Evolutionary conservation across 352 stramenopile species (phyloP), one percentile per base, ranked within the genome.

Genomic region (Phytophthora boehmeriae): DNA sequence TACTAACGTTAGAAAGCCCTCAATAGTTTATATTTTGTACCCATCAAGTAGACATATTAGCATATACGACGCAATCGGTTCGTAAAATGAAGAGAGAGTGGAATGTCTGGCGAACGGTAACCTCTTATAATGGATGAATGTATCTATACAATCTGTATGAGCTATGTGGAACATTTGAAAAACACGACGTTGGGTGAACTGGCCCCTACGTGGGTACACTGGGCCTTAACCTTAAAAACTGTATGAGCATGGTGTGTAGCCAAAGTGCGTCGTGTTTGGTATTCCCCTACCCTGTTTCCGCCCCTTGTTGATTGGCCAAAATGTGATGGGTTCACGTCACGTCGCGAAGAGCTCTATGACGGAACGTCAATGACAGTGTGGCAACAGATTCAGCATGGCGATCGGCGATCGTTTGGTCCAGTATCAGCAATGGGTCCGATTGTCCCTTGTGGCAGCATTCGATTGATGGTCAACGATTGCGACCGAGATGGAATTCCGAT

Each of bases 61-160:
- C 3, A 8, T 8, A 30, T 30, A 30, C 25, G 25, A 30, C 25
- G 6, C 25, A 30, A n/a, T 30, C 25, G 6, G 3, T 6, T 30
- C 25, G 6, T 30, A 30, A 8, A 8, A 8, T 8, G 6, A 30
- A 30, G 25, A 30, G 25, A 30, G 6, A 30, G 25, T 30, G 25
- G 25, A 30, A 30, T 6, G 6, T 30, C 25, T 30, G 25, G 25
- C 25, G 25, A 8, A 3, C 3, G 3, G 6, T 8, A 30, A 30
- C 25, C 25, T 30, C 25, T 30, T 30, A 8, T 8, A 30, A 8
- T 30, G 6, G 6, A 30, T 30, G 54, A 11, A 13, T 71, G 66
- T 75, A 75, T 62, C 66, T 61, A 75, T 71, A 65, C 41, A 61
- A 34, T 53, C 4, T n/a, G 30, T 28, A 42, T 27, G 45, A 30